Evolutionary conservation across 2,329 filamentous ascomycete genomes (phyloP), one percentile per base, ranked within the genome.

Genomic region (Cladosporium sp.): DNA sequence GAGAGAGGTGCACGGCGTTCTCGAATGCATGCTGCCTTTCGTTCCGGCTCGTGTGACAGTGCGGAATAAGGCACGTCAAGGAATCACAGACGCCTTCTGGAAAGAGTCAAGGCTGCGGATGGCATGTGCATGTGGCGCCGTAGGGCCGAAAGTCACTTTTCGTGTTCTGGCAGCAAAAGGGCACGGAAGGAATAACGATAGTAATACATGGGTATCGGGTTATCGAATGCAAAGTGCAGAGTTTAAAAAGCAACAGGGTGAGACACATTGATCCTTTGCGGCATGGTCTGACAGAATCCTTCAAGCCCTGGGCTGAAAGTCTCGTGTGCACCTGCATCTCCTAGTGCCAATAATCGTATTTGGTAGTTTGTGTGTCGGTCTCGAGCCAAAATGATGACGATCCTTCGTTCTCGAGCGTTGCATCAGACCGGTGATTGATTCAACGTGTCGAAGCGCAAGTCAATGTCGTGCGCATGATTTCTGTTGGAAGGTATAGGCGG

Each of bases 131-230:
- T 41, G 55, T 41, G 55, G 55, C 32, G 34, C 34, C 24, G 55
- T 58, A 41, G n/a, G 55, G 55, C 55, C 55, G 55, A 55, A 32
- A 55, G 52, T 32, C 52, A 32, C 28, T n/a, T 34, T 34, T 12
- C 12, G 18, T 11, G 6, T n/a, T 32, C 8, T 54, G 24, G 28
- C 52, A 55, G 10, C 18, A 12, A 8, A 26, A 28, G 28, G 24
- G 49, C 15, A 52, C 12, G n/a, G 28, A 55, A 55, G 32, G 28
- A 32, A 32, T 21, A 32, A 21, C 32, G 30, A 38, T 59, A 41
- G 36, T 59, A 59, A 59, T 59, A 59, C 57, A 59, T 30, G 57
- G 57, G 57, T 59, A 47, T 59, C 57, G 38, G 41, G 12, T 30
- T 59, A 58, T 59, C 18, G 57, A 59, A 28, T n/a, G 52, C 52